A percentile compares a stretch with the other conserved stretches of the same genome.
phyloP scores from a whole-genome alignment of 306 rosid species.

The Gillenia trifoliata region DNA sequence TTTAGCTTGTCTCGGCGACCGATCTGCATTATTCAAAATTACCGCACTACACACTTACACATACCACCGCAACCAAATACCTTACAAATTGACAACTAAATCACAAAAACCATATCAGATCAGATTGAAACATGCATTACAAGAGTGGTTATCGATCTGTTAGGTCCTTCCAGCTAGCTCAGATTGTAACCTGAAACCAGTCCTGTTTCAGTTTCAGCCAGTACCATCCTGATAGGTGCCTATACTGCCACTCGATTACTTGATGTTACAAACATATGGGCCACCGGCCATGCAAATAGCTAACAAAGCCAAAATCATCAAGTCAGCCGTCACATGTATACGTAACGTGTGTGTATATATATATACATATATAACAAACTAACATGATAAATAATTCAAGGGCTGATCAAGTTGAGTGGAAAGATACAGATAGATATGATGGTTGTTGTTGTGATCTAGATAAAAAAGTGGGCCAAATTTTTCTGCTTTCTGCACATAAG shows the following conservation, averaged over 20 bases:
- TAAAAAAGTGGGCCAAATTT: slow-evolving; percentile 1
- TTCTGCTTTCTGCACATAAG: neutral
- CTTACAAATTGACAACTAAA: neutral
- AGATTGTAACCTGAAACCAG: neutral
- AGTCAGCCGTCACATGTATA: neutral
- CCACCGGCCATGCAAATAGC: neutral
- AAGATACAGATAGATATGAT: neutral
- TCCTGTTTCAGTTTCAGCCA: neutral
- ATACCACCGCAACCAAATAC: neutral
- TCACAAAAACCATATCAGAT: neutral
- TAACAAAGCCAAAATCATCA: neutral
- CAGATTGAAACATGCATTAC: neutral
- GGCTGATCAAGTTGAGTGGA: neutral
- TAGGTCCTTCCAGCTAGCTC: neutral
- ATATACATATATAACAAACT: neutral
- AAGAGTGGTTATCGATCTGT: neutral
- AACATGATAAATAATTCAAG: neutral
- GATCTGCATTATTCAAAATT: too few relatives aligned
- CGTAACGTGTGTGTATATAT: too few relatives aligned
- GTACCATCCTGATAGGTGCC: slow-evolving; percentile 9
- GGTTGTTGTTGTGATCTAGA: neutral
- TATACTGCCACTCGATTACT: slow-evolving; percentile 10
- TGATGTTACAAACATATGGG: too few relatives aligned
- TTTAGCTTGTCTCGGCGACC: too few relatives aligned
- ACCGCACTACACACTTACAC: neutral